phyloP scores from a whole-genome alignment of 495 filamentous ascomycete genomes.

The Mycothermus thermophilus region DNA sequence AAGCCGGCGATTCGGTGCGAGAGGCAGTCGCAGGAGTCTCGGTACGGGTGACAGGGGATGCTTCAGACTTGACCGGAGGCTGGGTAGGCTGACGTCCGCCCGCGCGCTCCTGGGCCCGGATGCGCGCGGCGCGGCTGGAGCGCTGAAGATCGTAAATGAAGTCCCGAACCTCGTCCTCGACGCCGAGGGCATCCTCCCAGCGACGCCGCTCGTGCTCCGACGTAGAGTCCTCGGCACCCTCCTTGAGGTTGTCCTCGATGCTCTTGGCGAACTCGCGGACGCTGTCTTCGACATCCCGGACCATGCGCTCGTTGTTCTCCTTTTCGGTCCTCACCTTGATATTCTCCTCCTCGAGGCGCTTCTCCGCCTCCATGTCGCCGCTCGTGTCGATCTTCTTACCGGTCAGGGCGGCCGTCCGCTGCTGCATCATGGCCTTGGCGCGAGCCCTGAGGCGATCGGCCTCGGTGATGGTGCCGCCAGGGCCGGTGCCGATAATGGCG shows the following conservation, averaged over 20 bases:
- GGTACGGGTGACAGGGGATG: conserved; percentile 22
- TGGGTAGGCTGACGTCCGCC: conserved; percentile 29
- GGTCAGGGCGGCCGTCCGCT: conserved; percentile 80
- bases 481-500: conserved; percentile 85
- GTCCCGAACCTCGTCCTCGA: conserved; percentile 90
- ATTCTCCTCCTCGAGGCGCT: conserved; percentile 77
- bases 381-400: conserved; percentile 54
- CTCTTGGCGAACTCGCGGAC: conserved; percentile 76
- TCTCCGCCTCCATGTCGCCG: conserved; percentile 58
- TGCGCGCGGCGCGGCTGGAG: conserved; percentile 56
- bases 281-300: conserved; percentile 90
- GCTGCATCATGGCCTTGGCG: conserved; percentile 96
- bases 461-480: conserved; percentile 83
- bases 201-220: conserved; percentile 79
- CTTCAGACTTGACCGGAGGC: conserved; percentile 31
- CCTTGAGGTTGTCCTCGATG: conserved; percentile 76
- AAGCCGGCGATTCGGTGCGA: conserved; percentile 31
- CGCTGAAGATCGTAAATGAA: conserved; percentile 95
- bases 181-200: conserved; percentile 94
- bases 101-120: conserved; percentile 55
- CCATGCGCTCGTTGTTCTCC: conserved; percentile 92
- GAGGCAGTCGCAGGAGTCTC: conserved; percentile 29
- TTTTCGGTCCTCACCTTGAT: conserved; percentile 64
- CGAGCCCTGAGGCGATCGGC: conserved; percentile 87
- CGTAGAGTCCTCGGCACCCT: conserved; percentile 51